These are phyloP conservation scores for Microthlaspi erraticum DNA, from an alignment of 345 rosid genomes.

Conservation along the genomic window DNA sequence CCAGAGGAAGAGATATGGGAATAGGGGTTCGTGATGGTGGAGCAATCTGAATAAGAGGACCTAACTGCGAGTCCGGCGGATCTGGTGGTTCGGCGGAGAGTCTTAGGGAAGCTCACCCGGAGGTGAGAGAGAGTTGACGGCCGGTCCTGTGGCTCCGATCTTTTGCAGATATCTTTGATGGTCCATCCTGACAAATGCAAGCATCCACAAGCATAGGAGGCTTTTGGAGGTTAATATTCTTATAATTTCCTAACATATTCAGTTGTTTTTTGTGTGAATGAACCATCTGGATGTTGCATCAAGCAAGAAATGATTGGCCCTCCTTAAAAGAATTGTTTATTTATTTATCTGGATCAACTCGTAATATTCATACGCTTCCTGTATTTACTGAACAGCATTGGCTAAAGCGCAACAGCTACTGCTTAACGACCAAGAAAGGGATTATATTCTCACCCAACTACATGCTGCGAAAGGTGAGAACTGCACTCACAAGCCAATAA, in stretches of 20 bases:
- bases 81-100: too few relatives aligned
- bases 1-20: too few relatives aligned
- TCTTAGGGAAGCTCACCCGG: too few relatives aligned
- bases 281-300: conserved; percentile 5
- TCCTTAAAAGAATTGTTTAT: background rate
- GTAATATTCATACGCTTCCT: conserved; percentile 28
- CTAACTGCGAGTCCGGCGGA: too few relatives aligned
- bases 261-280: background rate
- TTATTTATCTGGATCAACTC: background rate
- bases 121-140: too few relatives aligned
- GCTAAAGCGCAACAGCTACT: conserved; percentile 93
- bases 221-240: conserved; percentile 72
- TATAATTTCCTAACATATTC: background rate
- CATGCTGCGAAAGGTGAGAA: conserved; percentile 88
- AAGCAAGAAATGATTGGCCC: background rate
- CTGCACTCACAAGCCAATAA: conserved; percentile 69
- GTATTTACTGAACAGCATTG: conserved; percentile 65
- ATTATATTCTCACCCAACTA: conserved; percentile 82
- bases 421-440: conserved; percentile 88
- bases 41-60: too few relatives aligned
- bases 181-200: conserved; percentile 99
- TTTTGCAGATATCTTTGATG: conserved; percentile 75
- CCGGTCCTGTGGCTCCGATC: too few relatives aligned
- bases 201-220: conserved; percentile 98
- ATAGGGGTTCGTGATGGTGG: too few relatives aligned